Base-by-base conservation (phyloP, 1,284 basidiomycete species). In the Ceratobasidium theobromae region DNA sequence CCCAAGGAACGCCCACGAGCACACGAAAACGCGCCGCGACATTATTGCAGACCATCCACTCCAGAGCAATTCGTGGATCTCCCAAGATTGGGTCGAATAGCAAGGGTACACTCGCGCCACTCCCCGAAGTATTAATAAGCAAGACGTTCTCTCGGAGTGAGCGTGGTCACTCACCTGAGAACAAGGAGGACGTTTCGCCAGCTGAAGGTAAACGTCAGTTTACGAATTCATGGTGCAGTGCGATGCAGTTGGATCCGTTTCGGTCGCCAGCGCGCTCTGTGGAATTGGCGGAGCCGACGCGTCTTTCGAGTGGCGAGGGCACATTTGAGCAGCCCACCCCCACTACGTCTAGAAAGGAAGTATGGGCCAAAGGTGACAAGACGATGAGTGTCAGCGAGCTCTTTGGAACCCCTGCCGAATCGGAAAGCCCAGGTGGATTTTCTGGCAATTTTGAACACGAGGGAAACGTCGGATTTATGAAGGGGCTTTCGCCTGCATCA, bases 171-270 rank as follows among this genome's bases (percentile, higher is more conserved):
- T n/a, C n/a, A n/a, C n/a, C n/a, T n/a, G n/a, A n/a, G n/a, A n/a
- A n/a, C n/a, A n/a, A n/a, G n/a, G n/a, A n/a, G n/a, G n/a, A n/a
- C n/a, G n/a, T n/a, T n/a, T n/a, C n/a, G n/a, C n/a, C n/a, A n/a
- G n/a, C n/a, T n/a, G n/a, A n/a, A n/a, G n/a, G n/a, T n/a, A n/a
- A n/a, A n/a, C n/a, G n/a, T n/a, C n/a, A n/a, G n/a, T 62, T 40
- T 40, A 62, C 48, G 27, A 62, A 52, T 23, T 62, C 58, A 1
- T 62, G 58, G 58, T 62, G 46, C 35, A 62, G 58, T 27, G 58
- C 48, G 1, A 21, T 62, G 12, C 33, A 52, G 14, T 6, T 52
- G 23, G 58, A 62, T 30, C 58, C 58, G 6, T 62, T 62, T 32
- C 58, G 41, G 21, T 51, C 58, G 8, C 53, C 21, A 6, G 14